Base-by-base conservation (phyloP, 1,284 basidiomycete genomes). In the Ustilago sp. region DNA sequence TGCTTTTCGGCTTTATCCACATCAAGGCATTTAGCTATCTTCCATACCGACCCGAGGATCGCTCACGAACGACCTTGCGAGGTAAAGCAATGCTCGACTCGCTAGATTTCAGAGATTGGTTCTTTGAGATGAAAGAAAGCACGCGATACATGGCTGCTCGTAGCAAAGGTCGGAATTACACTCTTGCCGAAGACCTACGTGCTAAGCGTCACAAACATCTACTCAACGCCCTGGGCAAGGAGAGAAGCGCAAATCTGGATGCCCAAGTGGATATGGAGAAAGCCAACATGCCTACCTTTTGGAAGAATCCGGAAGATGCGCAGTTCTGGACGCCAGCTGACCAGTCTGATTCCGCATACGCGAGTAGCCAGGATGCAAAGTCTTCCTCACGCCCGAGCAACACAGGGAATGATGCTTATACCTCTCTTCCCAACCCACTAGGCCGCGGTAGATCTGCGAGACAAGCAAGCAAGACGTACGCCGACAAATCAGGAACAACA, bases 11-110 rank as follows among this genome's bases (percentile, higher is more conserved):
- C 3, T 89, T 92, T 59, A 83, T 93, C 7, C 92, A 94, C 84
- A 88, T 94, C 86, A 89, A 89, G 54, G 92, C 92, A 1, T 94
- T 93, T 87, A 89, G 90, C 13, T 93, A 93, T 86, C 89, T 89
- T 71, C 89, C 89, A 0, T 93, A 92, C 85, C 87, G 87, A 0
- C 82, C 84, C 2, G 45, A 74, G 11, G 80, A 83, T 38, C 53
- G 68, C 3, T 45, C 59, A 1, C 41, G 70, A 4, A 82, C 71
- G 0, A 83, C 82, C 2, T 19, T 23, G 36, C 23, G 71, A 0
- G 54, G 72, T 12, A 68, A 51, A 35, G 80, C 82, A 2, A 12
- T 79, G 28, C 63, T 79, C 31, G 76, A 83, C 55, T 68, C 72
- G 12, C 60, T 82, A 38, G 79, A 83, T 50, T 83, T 79, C 63